Evolutionary conservation across 306 rosid genomes (phyloP).

Genomic region (Trifolium dubium): DNA sequence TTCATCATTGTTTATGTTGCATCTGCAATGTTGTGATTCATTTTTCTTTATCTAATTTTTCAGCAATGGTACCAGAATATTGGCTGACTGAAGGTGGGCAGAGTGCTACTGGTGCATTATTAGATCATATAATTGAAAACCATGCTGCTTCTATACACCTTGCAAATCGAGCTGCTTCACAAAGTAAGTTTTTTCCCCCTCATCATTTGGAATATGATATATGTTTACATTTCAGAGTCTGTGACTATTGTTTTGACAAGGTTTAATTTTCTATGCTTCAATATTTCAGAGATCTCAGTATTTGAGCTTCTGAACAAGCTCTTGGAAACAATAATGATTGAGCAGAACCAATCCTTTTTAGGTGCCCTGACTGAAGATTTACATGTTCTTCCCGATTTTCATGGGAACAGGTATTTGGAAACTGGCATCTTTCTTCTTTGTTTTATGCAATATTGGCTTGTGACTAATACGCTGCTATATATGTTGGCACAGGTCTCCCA

Average conservation of each 20-base stretch:
- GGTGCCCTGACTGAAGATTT: constrained; percentile 84
- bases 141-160: constrained; percentile 76
- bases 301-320: constrained; percentile 84
- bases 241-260: constrained; percentile 13
- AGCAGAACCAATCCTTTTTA: constrained; percentile 67
- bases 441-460: constrained; percentile 33
- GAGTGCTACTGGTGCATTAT: constrained; percentile 98
- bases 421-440: constrained; percentile 31
- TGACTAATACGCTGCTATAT: constrained; percentile 41
- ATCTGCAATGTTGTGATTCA: constrained; percentile 30
- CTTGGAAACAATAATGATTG: constrained; percentile 65
- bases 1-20: constrained; percentile 37
- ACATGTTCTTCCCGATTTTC: constrained; percentile 94
- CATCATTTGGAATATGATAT: constrained; percentile 32
- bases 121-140: constrained; percentile 88
- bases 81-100: constrained; percentile 99
- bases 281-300: constrained; percentile 66
- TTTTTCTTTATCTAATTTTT: constrained; percentile 42
- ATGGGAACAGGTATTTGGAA: constrained; percentile 85
- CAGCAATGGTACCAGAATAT: constrained; percentile 95
- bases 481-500: constrained; percentile 78
- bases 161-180: constrained; percentile 87
- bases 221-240: background rate
- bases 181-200: constrained; percentile 51
- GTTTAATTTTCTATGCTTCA: constrained; percentile 31